phyloP scores from a whole-genome alignment of 106 monocot species.

The Platanthera guangdongensis region DNA sequence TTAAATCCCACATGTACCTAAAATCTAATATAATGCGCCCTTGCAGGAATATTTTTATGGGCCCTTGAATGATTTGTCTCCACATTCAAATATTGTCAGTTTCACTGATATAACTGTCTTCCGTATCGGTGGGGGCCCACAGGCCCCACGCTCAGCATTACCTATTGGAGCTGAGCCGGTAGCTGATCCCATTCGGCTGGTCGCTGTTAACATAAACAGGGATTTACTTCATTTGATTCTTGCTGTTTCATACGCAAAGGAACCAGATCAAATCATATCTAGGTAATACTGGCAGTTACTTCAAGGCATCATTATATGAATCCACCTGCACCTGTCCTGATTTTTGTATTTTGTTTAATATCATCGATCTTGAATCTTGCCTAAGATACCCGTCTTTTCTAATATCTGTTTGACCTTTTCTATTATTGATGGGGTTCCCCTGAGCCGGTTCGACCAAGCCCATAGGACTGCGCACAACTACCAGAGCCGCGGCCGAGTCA shows the following conservation, averaged over 20 bases:
- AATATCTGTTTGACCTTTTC: neutral
- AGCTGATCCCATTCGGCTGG: constrained; percentile 76
- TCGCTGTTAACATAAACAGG: constrained; percentile 65
- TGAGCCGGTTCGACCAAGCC: no score
- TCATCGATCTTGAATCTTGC: neutral
- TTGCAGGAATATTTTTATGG: constrained; percentile 94
- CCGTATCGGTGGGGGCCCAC: constrained; percentile 85
- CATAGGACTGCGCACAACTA: no score
- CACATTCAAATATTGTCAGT: constrained; percentile 70
- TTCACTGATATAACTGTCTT: constrained; percentile 80
- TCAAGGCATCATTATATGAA: neutral
- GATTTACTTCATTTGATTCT: constrained; percentile 83
- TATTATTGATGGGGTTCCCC: neutral
- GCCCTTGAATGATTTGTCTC: constrained; percentile 65
- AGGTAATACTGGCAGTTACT: constrained; percentile 36
- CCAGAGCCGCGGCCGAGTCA: no score
- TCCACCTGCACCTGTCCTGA: neutral
- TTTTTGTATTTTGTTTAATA: neutral
- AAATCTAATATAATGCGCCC: neutral
- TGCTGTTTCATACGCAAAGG: constrained; percentile 97
- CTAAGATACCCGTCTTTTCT: neutral
- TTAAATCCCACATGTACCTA: neutral
- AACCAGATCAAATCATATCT: constrained; percentile 75
- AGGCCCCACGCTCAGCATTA: constrained; percentile 86
- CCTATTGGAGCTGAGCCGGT: constrained; percentile 95